Evolutionary conservation across 2,329 filamentous ascomycete species (phyloP), one percentile per base, ranked within the genome.

Genomic region (Fusarium sp.): DNA sequence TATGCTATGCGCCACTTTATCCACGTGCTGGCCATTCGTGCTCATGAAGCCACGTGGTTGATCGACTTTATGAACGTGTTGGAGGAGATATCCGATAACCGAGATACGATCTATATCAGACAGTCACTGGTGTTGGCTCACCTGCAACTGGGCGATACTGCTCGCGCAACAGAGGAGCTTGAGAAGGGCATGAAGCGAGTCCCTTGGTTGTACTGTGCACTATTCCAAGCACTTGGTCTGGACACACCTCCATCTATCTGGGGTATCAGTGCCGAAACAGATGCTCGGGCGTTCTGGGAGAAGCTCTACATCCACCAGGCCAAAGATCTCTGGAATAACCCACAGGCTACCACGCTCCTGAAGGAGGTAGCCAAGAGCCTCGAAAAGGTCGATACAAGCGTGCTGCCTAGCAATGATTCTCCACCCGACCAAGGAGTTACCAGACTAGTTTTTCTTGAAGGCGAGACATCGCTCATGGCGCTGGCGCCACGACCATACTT

Each of bases 241-340:
- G 90, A 93, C 69, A 79, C 92, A 9, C 94, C 96, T 2, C 89
- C 89, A 32, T 86, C 89, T 1, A 86, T 98, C 30, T 98, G 96
- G 95, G 94, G 92, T 50, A 86, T 89, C 62, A 85, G 88, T 72
- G 87, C 89, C 1, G 86, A 88, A 28, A 82, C 86, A 14, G 83
- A 88, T 44, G 86, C 93, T 68, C 73, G 76, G 20, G 84, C 87
- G 55, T 85, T 97, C 36, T 87, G 93, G 72, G 88, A 89, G 6
- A 88, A 91, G 72, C 83, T 97, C 4, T 97, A 97, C 74, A 84
- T 93, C 26, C 83, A 88, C 56, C 88, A 91, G 43, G 86, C 91
- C 6, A 95, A 94, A 74, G 91, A 95, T 70, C 81, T 97, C 5
- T 97, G 94, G 94, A 94, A 94, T 75, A 93, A 89, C 6, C 85